These are phyloP conservation scores for Linnemannia elongata DNA, from an alignment of 192 early-diverging fungal genomes.

Conservation along the genomic window DNA sequence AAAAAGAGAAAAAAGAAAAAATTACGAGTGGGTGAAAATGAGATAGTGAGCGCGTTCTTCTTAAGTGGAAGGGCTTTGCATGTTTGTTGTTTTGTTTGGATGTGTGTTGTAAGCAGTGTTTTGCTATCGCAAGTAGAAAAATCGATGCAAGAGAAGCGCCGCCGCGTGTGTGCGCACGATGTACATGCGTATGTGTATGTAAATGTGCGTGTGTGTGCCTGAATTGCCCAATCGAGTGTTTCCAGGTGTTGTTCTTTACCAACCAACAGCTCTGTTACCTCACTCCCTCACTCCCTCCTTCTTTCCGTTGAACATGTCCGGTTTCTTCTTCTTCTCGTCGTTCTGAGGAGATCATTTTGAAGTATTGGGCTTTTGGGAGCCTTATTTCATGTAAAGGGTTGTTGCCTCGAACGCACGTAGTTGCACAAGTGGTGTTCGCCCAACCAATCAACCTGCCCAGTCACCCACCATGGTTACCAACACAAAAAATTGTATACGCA, in stretches of 20 bases:
- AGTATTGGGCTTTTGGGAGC: neutral
- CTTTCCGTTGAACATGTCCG: neutral
- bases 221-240: neutral
- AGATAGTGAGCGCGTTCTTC: neutral
- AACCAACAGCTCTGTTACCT: neutral
- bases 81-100: neutral
- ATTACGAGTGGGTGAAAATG: neutral
- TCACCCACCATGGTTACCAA: neutral
- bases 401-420: neutral
- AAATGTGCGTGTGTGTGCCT: neutral
- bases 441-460: neutral
- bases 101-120: neutral
- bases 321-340: neutral
- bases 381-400: neutral
- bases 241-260: neutral
- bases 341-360: neutral
- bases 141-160: neutral
- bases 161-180: neutral
- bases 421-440: neutral
- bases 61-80: neutral
- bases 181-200: neutral
- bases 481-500: neutral
- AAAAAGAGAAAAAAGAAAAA: neutral
- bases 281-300: neutral
- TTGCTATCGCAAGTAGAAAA: neutral